Evolutionary conservation across 208 protist species (phyloP), one percentile per base, ranked within the genome.

Genomic region (Leptomonas pyrrhocoris): DNA sequence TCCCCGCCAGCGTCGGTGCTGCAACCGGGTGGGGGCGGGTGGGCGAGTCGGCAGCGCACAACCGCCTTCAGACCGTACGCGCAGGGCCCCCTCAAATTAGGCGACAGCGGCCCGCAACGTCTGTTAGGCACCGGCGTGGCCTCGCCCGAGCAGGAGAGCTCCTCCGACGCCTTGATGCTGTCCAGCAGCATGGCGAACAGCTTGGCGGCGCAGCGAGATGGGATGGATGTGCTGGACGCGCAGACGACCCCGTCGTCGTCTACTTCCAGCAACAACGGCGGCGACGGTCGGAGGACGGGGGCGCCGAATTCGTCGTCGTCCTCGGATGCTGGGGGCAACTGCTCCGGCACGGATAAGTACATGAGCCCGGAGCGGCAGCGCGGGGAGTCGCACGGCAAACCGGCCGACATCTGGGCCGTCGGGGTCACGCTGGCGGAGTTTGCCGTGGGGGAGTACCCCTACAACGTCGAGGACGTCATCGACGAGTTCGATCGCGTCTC

Each of bases 331-430:
- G 40, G 9, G 2, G 53, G 72, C 0, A 71, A 86, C 38, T 93
- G 88, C 80, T 92, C 84, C 15, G 93, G 93, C n/a, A 96, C 93
- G 23, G 74, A 89, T 36, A 83, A 87, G 65, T 97, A 97, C 72
- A 97, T 97, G 93, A 90, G 81, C 54, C 90, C 93, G 0, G 90
- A 97, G 74, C 80, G 93, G 51, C 89, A 95, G 57, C 82, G 83
- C 23, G 91, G 89, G 27, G 84, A 93, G 78, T 30, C 61, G 54
- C 86, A 97, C 70, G 87, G 88, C 31, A 86, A 84, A 64, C 79
- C 89, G 25, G 80, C 80, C 15, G 93, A 97, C 67, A 86, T 97
- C 40, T 97, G 93, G 91, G 89, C 93, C 13, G 81, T 96, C 30
- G 93, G 93, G 36, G 85, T 97, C 38, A 94, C 91, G 1, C 83